These are phyloP conservation scores for Flaveria robusta DNA, from an alignment of 129 eudicot species.

Conservation along the genomic window DNA sequence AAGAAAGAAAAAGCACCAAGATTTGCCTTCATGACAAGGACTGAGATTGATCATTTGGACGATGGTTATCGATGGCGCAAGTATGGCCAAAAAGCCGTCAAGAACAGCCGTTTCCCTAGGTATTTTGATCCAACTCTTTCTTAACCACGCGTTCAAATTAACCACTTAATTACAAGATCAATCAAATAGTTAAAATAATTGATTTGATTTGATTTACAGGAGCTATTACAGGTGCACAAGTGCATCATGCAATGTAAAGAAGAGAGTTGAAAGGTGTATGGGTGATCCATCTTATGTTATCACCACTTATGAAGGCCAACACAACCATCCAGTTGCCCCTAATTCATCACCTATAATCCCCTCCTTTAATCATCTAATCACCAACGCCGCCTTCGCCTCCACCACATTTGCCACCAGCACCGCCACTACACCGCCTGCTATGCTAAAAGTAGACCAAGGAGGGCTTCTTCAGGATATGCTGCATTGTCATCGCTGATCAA, in stretches of 20 bases:
- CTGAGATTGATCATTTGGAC: slow-evolving; percentile 82
- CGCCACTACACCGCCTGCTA: slow-evolving; percentile 10
- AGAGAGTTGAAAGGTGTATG: slow-evolving; percentile 73
- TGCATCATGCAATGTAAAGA: slow-evolving; percentile 75
- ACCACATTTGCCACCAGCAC: neutral
- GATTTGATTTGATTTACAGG: slow-evolving; percentile 34
- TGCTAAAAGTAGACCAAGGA: slow-evolving; percentile 27
- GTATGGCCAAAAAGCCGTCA: slow-evolving; percentile 91
- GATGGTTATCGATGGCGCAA: slow-evolving; percentile 92
- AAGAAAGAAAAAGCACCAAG: slow-evolving; percentile 64
- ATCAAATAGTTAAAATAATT: neutral
- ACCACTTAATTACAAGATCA: neutral
- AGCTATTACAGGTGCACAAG: slow-evolving; percentile 78
- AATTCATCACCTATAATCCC: neutral
- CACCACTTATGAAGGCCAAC: slow-evolving; percentile 88
- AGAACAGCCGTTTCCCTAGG: slow-evolving; percentile 89
- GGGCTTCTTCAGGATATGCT: slow-evolving; percentile 39
- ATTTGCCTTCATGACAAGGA: slow-evolving; percentile 90
- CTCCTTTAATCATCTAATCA: slow-evolving; percentile 12
- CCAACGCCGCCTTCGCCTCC: slow-evolving; percentile 1
- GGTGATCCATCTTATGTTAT: slow-evolving; percentile 59
- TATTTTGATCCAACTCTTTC: neutral
- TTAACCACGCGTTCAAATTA: neutral
- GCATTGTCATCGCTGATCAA: slow-evolving; percentile 10
- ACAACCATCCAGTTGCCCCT: slow-evolving; percentile 53